These are phyloP conservation scores for Kwoniella bestiolae DNA, from an alignment of 768 basidiomycete species.

Conservation along the genomic window DNA sequence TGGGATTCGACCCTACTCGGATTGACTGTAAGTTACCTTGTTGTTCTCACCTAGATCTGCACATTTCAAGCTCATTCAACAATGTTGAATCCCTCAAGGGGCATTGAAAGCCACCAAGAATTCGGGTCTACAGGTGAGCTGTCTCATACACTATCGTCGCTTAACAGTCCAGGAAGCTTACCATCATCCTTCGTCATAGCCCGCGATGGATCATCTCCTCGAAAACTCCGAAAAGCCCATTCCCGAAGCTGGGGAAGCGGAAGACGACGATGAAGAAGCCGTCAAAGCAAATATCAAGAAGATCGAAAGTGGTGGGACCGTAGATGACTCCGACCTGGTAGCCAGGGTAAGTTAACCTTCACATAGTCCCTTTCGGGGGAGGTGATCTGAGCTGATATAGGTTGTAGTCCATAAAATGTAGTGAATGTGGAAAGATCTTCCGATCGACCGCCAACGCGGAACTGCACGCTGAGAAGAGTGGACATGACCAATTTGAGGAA, in stretches of 20 bases:
- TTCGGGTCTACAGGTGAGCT: constrained; percentile 71
- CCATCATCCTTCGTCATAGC: constrained; percentile 30
- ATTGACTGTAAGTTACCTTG: constrained; percentile 79
- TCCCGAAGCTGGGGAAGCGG: constrained; percentile 68
- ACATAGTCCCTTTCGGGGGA: not conserved
- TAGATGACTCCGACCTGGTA: constrained; percentile 30
- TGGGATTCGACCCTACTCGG: constrained; percentile 84
- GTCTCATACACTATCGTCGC: no score
- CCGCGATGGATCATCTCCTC: constrained; percentile 78
- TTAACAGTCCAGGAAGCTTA: no score
- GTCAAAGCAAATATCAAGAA: constrained; percentile 59
- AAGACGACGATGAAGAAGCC: constrained; percentile 70
- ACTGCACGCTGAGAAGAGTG: constrained; percentile 92
- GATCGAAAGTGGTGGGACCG: constrained; percentile 57
- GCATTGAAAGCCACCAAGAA: constrained; percentile 81
- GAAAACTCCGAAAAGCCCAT: constrained; percentile 77
- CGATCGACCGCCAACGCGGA: constrained; percentile 83
- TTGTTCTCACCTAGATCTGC: no score
- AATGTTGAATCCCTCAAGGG: constrained; percentile 64
- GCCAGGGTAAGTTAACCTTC: constrained; percentile 48
- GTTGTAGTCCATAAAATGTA: constrained; percentile 47
- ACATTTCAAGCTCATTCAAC: no score
- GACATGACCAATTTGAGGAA: constrained; percentile 95
- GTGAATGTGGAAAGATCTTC: constrained; percentile 81
- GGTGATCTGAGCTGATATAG: not conserved